These are phyloP conservation scores for Podila clonocystis DNA, from an alignment of 192 early-diverging fungal species.

Conservation along the genomic window DNA sequence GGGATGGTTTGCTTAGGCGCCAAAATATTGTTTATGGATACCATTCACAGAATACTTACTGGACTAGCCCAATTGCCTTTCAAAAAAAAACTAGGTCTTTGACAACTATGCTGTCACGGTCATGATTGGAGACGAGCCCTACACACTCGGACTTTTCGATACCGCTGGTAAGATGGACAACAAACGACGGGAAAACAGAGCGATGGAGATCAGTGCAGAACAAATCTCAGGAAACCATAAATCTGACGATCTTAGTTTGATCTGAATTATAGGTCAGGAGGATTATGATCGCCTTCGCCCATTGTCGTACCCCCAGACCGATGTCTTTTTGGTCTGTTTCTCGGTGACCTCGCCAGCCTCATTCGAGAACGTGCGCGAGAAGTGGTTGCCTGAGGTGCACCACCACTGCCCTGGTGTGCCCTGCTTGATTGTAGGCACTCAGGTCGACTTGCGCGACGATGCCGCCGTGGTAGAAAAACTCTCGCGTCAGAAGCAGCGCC, in stretches of 20 bases:
- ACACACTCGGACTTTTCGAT: slow-evolving; percentile 95
- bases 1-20: not conserved
- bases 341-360: slow-evolving; percentile 91
- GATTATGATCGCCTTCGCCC: slow-evolving; percentile 95
- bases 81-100: slow-evolving; percentile 71
- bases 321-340: slow-evolving; percentile 96
- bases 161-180: slow-evolving; percentile 72
- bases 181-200: not conserved
- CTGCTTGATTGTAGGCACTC: slow-evolving; percentile 93
- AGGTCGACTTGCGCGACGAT: slow-evolving; percentile 91
- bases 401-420: slow-evolving; percentile 97
- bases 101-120: slow-evolving; percentile 99
- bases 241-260: slow-evolving; percentile 6
- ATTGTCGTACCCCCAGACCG: slow-evolving; percentile 94
- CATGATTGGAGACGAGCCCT: slow-evolving; percentile 98
- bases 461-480: slow-evolving; percentile 81
- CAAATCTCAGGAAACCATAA: not conserved
- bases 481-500: slow-evolving; percentile 82
- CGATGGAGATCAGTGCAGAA: not conserved
- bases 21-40: not conserved
- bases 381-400: slow-evolving; percentile 96
- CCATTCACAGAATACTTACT: not conserved
- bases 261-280: slow-evolving; percentile 78
- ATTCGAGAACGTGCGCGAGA: slow-evolving; percentile 96
- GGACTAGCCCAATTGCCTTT: not conserved